Evolutionary conservation across 352 stramenopile species (phyloP), one percentile per base, ranked within the genome.

Genomic region (Phytophthora sp.): DNA sequence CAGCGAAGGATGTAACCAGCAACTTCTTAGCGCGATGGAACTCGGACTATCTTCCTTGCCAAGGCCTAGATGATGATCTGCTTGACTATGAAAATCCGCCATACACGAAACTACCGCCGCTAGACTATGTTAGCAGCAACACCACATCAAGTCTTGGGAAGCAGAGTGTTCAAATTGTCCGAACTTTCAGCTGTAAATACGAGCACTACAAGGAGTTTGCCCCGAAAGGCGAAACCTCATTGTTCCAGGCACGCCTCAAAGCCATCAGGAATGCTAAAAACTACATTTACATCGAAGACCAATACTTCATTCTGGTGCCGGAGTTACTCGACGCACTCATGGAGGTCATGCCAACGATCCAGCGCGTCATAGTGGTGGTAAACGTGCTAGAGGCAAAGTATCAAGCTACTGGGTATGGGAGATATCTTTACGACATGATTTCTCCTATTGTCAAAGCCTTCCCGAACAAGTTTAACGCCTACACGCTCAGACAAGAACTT

Each of bases 11-110:
- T 42, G 74, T 91, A 1, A 72, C 65, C 3, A 55, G 23, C 21
- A 88, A 87, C 51, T 89, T 89, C 35, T 23, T 82, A 15, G 55
- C 42, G 1, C 75, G 77, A 28, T 87, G 74, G 77, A 87, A 88
- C 52, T 73, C 65, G 2, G 61, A 71, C 27, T 63, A 58, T 10
- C 50, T 62, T 17, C 57, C 51, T 18, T 64, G 62, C 5, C 23
- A 61, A 23, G 63, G 69, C 12, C 23, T 62, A 1, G 34, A 76
- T 10, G 68, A 77, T 37, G 54, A 71, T 21, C 13, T 83, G 1
- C 52, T 82, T 9, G 59, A 74, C 44, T 88, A 72, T 38, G 48
- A 74, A 24, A 86, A 86, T 48, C 76, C 78, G 10, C 43, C 48
- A 23, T 56, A 66, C 18, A 45, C 44, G 6, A 37, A 37, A 15